phyloP scores from a whole-genome alignment of 768 basidiomycete genomes.

The Candolleomyces eurysporus region DNA sequence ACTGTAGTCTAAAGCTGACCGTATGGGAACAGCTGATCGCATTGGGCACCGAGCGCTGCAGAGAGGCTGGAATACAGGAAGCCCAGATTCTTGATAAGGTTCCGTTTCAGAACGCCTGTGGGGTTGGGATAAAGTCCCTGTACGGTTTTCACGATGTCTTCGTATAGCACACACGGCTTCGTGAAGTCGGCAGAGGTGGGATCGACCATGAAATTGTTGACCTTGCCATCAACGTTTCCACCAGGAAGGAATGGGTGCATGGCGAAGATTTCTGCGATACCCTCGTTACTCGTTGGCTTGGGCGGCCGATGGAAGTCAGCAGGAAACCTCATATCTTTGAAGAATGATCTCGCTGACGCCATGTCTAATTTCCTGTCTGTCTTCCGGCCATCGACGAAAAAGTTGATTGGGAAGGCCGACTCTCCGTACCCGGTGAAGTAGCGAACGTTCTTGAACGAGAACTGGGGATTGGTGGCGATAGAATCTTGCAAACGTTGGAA shows the following conservation, averaged over 20 bases:
- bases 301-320: no score
- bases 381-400: no score
- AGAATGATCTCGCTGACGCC: no score
- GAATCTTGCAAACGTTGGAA: no score
- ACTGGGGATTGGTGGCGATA: no score
- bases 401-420: no score
- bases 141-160: constrained; percentile 17
- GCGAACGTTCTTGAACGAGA: no score
- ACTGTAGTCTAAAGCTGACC: not conserved
- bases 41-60: not conserved
- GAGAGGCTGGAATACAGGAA: constrained; percentile 1
- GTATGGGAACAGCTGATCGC: constrained; percentile 12
- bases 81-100: constrained; percentile 11
- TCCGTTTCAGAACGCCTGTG: constrained; percentile 8
- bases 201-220: constrained; percentile 12
- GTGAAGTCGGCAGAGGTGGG: constrained; percentile 7
- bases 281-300: not conserved
- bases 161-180: constrained; percentile 14
- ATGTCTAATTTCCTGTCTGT: no score
- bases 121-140: constrained; percentile 17
- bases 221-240: constrained; percentile 10
- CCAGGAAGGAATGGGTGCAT: constrained; percentile 12
- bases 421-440: no score
- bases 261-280: not conserved
- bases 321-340: no score